Conservation (phyloP, 2,329 filamentous ascomycete species). For the Epicoccum sorghinum region DNA sequence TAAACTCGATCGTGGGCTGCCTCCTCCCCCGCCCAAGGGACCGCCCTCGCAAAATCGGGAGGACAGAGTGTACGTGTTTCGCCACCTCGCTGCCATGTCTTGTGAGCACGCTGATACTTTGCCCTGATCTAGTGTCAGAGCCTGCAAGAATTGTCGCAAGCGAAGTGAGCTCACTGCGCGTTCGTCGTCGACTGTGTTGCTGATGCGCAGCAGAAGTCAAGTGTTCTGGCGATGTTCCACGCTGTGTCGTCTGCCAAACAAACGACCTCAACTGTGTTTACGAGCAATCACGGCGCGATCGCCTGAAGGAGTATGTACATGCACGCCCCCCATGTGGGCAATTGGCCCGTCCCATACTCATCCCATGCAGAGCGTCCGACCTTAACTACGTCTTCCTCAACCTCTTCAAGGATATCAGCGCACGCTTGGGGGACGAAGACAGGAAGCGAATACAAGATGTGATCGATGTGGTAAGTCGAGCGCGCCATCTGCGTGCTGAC, state of each 20-base stretch:
- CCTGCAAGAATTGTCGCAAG: constrained; percentile 32
- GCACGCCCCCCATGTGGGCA: neutral
- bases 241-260: constrained; percentile 25
- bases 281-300: constrained; percentile 32
- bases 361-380: constrained; percentile 22
- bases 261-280: constrained; percentile 25
- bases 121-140: constrained; percentile 18
- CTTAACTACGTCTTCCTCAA: constrained; percentile 26
- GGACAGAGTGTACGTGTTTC: constrained; percentile 25
- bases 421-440: constrained; percentile 20
- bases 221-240: constrained; percentile 32
- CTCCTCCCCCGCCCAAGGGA: constrained; percentile 6
- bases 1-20: constrained; percentile 16
- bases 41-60: constrained; percentile 17
- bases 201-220: constrained; percentile 25
- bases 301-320: constrained; percentile 28
- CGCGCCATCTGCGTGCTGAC: neutral
- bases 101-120: neutral
- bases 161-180: constrained; percentile 21
- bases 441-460: constrained; percentile 23
- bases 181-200: neutral
- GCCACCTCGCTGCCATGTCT: neutral
- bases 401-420: constrained; percentile 28
- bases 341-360: neutral
- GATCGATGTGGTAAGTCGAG: constrained; percentile 24